phyloP scores from a whole-genome alignment of 495 filamentous ascomycete genomes.

The Neurospora sp. region DNA sequence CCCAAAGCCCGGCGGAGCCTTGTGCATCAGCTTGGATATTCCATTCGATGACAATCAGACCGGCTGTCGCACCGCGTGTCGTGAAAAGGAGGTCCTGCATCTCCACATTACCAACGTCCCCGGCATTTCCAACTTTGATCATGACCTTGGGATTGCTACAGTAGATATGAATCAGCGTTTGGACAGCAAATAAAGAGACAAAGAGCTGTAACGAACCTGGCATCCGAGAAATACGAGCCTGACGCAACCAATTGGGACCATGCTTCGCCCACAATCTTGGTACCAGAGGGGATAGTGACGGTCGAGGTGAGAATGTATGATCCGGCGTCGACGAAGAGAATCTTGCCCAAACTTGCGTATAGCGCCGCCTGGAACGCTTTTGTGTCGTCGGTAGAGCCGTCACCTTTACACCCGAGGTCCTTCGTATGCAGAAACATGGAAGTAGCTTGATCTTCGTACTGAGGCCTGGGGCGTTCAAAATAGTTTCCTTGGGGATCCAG shows the following conservation, averaged over 20 bases:
- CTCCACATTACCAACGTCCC: constrained; percentile 64
- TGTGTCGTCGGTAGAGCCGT: background rate
- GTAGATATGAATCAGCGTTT: constrained; percentile 3
- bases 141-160: constrained; percentile 53
- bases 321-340: constrained; percentile 17
- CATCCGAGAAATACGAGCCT: constrained; percentile 36
- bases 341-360: constrained; percentile 14
- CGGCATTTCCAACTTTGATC: constrained; percentile 61
- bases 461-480: constrained; percentile 53
- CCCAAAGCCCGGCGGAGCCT: constrained; percentile 4
- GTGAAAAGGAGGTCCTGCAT: constrained; percentile 69
- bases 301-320: constrained; percentile 26
- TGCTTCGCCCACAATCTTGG: constrained; percentile 27
- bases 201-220: background rate
- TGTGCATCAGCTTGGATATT: constrained; percentile 39
- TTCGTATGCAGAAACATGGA: constrained; percentile 2
- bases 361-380: background rate
- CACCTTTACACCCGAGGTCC: background rate
- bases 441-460: constrained; percentile 42
- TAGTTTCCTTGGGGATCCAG: constrained; percentile 34
- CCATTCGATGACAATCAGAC: constrained; percentile 79
- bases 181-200: rapidly evolving
- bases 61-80: constrained; percentile 60
- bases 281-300: constrained; percentile 39
- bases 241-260: constrained; percentile 30